phyloP scores from a whole-genome alignment of 139 green algal genomes.

The Yamagishiella unicocca region DNA sequence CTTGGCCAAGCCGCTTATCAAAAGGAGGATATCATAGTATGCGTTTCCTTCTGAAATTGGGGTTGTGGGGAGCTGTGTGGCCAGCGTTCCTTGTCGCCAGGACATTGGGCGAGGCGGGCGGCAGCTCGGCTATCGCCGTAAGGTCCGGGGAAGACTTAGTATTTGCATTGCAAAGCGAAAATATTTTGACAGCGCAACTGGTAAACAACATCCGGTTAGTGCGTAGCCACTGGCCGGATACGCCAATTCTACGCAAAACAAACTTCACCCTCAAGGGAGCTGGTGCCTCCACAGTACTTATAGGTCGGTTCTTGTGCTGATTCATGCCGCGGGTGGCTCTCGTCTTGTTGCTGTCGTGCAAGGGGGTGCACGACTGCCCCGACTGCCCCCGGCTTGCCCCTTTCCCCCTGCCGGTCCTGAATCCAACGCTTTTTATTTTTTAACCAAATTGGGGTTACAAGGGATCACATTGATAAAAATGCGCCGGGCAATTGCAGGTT shows the following conservation, averaged over 20 bases:
- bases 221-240: neutral
- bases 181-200: neutral
- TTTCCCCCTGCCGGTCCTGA: neutral
- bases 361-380: neutral
- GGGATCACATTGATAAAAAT: no score
- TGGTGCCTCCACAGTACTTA: neutral
- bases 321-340: neutral
- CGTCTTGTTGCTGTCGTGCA: no score
- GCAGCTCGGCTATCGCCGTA: no score
- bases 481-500: no score
- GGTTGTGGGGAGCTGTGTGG: no score
- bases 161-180: neutral
- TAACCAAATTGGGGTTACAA: no score
- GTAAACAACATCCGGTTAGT: neutral
- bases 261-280: neutral
- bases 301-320: neutral
- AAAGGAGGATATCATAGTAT: no score
- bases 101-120: no score
- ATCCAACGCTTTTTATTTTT: neutral
- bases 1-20: no score
- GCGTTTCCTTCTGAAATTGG: no score
- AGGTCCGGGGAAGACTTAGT: no score
- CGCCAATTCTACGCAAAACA: neutral
- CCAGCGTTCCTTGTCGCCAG: no score
- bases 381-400: neutral